These are phyloP conservation scores for Daedaleopsis sinensis DNA, from an alignment of 768 basidiomycete genomes.

Conservation along the genomic window DNA sequence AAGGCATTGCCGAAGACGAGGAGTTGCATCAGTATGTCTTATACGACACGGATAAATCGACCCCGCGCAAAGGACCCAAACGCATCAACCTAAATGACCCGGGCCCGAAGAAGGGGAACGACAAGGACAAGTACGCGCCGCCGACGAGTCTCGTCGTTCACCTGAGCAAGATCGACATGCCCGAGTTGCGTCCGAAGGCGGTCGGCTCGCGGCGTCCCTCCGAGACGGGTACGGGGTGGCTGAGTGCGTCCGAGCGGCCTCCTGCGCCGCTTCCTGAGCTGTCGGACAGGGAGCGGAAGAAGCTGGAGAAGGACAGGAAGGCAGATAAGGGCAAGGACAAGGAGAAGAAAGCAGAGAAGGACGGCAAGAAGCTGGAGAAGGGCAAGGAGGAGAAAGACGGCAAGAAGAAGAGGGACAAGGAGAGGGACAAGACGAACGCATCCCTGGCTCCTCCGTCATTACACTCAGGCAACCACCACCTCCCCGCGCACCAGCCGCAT, in stretches of 20 bases:
- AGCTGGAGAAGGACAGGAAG: constrained; percentile 40
- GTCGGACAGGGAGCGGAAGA: constrained; percentile 30
- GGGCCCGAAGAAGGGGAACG: constrained; percentile 42
- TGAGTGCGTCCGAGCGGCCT: not conserved
- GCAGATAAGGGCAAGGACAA: constrained; percentile 35
- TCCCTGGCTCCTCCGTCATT: not conserved
- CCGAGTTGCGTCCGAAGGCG: constrained; percentile 67
- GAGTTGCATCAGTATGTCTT: constrained; percentile 79
- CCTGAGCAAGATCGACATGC: constrained; percentile 87
- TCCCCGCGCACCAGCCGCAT: constrained; percentile 37
- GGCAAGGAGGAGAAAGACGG: constrained; percentile 5
- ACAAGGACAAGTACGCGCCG: constrained; percentile 54
- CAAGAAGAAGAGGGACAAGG: constrained; percentile 12
- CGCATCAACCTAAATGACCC: constrained; percentile 66
- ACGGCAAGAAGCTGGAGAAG: constrained; percentile 38
- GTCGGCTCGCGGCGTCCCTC: constrained; percentile 10
- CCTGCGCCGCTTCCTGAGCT: not conserved
- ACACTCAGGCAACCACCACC: constrained; percentile 21
- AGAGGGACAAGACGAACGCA: not conserved
- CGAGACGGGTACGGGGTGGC: constrained; percentile 21
- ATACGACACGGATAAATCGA: constrained; percentile 53
- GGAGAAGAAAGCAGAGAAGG: constrained; percentile 34
- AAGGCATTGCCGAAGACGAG: constrained; percentile 53
- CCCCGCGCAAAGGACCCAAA: constrained; percentile 48
- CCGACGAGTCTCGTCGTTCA: constrained; percentile 72